Base-by-base conservation (phyloP, 2,329 filamentous ascomycete species). In the Monilinia fructigena region DNA sequence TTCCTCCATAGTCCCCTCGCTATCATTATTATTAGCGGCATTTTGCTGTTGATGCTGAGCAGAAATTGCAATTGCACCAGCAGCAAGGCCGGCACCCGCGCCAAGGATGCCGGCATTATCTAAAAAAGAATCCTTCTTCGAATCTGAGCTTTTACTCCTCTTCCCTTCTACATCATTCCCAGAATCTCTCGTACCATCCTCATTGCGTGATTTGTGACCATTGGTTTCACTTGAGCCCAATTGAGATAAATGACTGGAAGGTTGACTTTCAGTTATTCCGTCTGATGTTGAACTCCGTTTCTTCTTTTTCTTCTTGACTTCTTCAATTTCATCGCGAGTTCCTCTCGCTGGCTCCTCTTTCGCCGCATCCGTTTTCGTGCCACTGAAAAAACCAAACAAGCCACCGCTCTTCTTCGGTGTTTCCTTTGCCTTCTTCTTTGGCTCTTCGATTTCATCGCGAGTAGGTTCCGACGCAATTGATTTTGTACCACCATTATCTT, bases 81-180 rank as follows among this genome's bases (percentile, higher is more conserved):
- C 81, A 80, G 80, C 82, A 78, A 84, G 76, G 83, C 86, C 86
- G 85, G 80, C 86, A 88, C 86, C 85, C 82, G 83, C 84, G 86
- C 86, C 86, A 85, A 84, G 81, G 83, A 82, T 88, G 83, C 80
- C 86, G 86, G 86, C 84, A 82, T 84, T 86, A 88, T 79, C 86
- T 88, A 88, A 88, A 88, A 89, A 88, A 88, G 85, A 85, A 79
- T 82, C 77, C 77, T 80, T 74, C 77, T 80, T 74, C 23, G 71
- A 71, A 59, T 69, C 72, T 67, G 69, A 71, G n/a, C 71, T 72
- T 58, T 69, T 67, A 53, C 69, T 71, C 62, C 74, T 73, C 67
- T 72, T 74, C 61, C 68, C 73, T 53, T 74, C 73, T 40, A 66
- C 69, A 66, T 74, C 70, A 54, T 71, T 72, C 62, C 68, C 60